Percentiles rank a stretch among this genome's conserved stretches.
Evolutionary conservation across 192 early-diverging fungal species (phyloP).

Genomic region (Pecoramyces ruminantium): DNA sequence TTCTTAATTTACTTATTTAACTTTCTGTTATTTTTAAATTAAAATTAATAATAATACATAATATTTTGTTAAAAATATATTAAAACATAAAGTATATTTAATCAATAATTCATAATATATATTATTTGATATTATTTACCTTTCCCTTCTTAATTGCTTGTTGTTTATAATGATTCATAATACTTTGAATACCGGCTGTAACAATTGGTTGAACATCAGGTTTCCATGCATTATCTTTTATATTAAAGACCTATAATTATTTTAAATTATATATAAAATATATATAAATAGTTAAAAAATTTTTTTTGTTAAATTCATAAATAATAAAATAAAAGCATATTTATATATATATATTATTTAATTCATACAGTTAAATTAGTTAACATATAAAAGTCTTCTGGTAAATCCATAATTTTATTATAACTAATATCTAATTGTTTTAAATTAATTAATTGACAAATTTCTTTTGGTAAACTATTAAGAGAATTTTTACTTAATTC

Average conservation of each 20-base stretch:
- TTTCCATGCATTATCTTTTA: neutral
- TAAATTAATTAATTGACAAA: neutral
- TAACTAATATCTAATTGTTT: neutral
- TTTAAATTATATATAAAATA: too few species aligned
- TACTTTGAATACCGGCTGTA: neutral
- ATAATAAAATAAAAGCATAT: too few species aligned
- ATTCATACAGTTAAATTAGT: neutral
- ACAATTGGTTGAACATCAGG: neutral
- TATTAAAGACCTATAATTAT: neutral
- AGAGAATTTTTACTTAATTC: neutral
- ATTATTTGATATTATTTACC: too few species aligned
- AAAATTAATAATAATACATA: too few species aligned
- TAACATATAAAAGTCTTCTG: neutral
- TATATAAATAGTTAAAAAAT: too few species aligned
- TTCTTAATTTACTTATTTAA: too few species aligned
- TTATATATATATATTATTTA: neutral
- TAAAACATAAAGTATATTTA: too few species aligned
- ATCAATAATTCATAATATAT: too few species aligned
- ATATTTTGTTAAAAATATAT: too few species aligned
- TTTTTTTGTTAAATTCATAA: too few species aligned
- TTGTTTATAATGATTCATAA: neutral
- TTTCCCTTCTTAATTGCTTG: neutral
- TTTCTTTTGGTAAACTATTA: neutral
- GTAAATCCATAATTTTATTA: neutral
- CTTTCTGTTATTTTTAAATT: too few species aligned